Percentiles rank a stretch among this genome's conserved stretches.
phyloP scores from a whole-genome alignment of 345 rosid genomes.

The Eucalyptus cloeziana region DNA sequence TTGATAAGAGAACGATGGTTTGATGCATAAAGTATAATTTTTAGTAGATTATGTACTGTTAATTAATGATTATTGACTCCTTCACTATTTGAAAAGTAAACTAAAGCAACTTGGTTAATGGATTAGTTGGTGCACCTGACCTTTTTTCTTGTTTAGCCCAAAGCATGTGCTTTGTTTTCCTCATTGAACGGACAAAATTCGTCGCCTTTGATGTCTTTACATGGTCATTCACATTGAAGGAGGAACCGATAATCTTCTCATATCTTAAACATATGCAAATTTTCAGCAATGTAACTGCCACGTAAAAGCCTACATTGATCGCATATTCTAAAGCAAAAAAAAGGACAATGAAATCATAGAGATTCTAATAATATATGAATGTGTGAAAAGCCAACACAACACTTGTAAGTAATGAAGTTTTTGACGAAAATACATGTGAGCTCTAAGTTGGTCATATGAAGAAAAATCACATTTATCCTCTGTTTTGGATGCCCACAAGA shows the following conservation, averaged over 20 bases:
- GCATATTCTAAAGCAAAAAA: too few species aligned
- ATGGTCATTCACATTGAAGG: too few species aligned
- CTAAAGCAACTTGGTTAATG: background rate
- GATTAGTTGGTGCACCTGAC: background rate
- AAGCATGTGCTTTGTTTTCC: background rate
- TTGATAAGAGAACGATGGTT: too few species aligned
- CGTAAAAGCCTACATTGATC: background rate
- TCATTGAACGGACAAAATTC: background rate
- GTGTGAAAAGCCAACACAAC: background rate
- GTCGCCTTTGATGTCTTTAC: too few species aligned
- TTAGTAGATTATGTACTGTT: too few species aligned
- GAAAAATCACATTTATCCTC: background rate
- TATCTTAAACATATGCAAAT: background rate
- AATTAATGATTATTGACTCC: too few species aligned
- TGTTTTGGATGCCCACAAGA: background rate
- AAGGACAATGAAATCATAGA: background rate
- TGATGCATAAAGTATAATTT: too few species aligned
- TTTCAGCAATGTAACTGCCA: background rate
- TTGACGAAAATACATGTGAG: accelerated
- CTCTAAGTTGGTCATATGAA: background rate
- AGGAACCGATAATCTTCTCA: too few species aligned
- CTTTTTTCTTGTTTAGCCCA: background rate
- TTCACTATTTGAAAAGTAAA: background rate
- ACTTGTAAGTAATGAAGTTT: background rate
- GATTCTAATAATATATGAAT: background rate